Conservation (phyloP, 805 yeast genomes). For the Candida xiaguanensis region DNA sequence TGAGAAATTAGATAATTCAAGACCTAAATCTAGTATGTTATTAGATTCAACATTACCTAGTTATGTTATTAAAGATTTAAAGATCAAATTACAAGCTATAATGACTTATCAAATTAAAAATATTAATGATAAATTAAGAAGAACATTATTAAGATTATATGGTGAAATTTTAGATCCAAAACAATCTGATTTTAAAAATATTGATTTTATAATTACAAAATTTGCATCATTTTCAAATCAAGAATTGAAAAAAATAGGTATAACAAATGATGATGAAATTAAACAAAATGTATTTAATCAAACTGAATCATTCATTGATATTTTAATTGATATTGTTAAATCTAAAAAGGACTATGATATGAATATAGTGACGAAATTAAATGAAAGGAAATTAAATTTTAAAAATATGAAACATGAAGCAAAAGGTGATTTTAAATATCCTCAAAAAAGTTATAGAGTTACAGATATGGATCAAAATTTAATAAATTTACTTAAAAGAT, state of each 20-base stretch:
- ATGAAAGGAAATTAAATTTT: slow-evolving; percentile 17
- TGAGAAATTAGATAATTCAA: slow-evolving; percentile 3
- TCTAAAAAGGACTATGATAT: slow-evolving; percentile 28
- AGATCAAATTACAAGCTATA: slow-evolving; percentile 38
- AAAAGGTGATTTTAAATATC: slow-evolving; percentile 18
- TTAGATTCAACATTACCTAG: slow-evolving; percentile 34
- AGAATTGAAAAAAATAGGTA: slow-evolving; percentile 44
- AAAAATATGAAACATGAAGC: slow-evolving; percentile 13
- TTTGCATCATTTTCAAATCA: slow-evolving; percentile 53
- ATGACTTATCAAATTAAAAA: slow-evolving; percentile 40
- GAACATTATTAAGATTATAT: slow-evolving; percentile 60
- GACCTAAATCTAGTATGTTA: slow-evolving; percentile 3
- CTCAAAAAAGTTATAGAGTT: slow-evolving; percentile 49
- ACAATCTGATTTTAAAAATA: slow-evolving; percentile 27
- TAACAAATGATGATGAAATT: slow-evolving; percentile 24
- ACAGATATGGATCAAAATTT: slow-evolving; percentile 52
- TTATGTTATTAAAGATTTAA: slow-evolving; percentile 35
- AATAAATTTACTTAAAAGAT: slow-evolving; percentile 35
- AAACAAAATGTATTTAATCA: slow-evolving; percentile 33
- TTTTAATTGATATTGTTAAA: slow-evolving; percentile 33
- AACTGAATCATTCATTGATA: slow-evolving; percentile 32
- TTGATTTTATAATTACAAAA: slow-evolving; percentile 47
- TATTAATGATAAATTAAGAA: slow-evolving; percentile 48
- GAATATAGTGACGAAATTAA: slow-evolving; percentile 41
- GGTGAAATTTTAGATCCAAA: slow-evolving; percentile 54